Evolutionary conservation across 179 eudicot species (phyloP).

Genomic region (Patellifolia procumbens): DNA sequence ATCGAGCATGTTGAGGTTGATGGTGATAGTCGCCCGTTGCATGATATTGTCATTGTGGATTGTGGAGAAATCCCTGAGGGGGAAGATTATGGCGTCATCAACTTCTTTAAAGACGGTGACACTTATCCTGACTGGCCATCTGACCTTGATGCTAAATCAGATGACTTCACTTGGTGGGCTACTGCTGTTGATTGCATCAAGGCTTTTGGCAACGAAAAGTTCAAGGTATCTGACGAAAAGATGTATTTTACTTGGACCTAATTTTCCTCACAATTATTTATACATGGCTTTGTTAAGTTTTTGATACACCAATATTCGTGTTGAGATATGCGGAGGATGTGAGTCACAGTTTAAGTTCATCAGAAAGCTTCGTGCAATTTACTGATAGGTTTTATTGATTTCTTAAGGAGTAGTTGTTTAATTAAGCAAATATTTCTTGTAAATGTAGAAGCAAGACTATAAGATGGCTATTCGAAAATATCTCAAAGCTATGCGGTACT

Average conservation of each 20-base stretch:
- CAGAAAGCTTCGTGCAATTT: not conserved
- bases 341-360: not conserved
- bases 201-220: slow-evolving; percentile 62
- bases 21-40: slow-evolving; percentile 37
- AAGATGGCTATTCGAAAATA: slow-evolving; percentile 45
- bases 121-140: slow-evolving; percentile 74
- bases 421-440: not conserved
- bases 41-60: slow-evolving; percentile 54
- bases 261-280: not conserved
- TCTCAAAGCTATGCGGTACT: slow-evolving; percentile 52
- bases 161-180: slow-evolving; percentile 68
- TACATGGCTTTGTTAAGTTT: not conserved
- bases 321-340: not conserved
- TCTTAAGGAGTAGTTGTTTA: not conserved
- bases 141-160: slow-evolving; percentile 61
- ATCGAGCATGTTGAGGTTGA: slow-evolving; percentile 52
- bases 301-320: not conserved
- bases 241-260: not conserved
- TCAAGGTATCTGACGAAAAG: slow-evolving; percentile 47
- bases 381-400: not conserved
- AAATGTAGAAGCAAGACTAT: slow-evolving; percentile 42
- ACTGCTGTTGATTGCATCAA: slow-evolving; percentile 58
- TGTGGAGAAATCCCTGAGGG: slow-evolving; percentile 80
- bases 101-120: slow-evolving; percentile 83
- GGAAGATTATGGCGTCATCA: slow-evolving; percentile 59